Evolutionary conservation across 202 grass and related monocot species (phyloP).

Genomic region (Carex sylvatica): DNA sequence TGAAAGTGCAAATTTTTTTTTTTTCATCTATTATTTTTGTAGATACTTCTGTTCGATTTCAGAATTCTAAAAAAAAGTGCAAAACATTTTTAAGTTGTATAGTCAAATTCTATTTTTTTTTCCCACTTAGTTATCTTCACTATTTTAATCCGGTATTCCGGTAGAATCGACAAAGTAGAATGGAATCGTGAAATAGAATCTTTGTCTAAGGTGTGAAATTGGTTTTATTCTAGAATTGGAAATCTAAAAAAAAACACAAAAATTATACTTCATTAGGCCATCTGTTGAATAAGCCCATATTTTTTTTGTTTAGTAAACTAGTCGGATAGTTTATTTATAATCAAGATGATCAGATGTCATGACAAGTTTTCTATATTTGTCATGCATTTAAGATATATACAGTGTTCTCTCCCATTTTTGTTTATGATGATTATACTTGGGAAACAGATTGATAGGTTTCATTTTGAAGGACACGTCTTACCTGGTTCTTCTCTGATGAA

Average conservation of each 20-base stretch:
- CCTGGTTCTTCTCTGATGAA: conserved; percentile 47
- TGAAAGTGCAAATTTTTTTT: too few species aligned
- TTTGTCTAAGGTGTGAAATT: too few species aligned
- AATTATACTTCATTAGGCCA: too few species aligned
- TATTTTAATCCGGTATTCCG: neutral
- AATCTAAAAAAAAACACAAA: too few species aligned
- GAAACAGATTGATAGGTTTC: neutral
- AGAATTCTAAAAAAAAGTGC: too few species aligned
- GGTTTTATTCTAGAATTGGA: too few species aligned
- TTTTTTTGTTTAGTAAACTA: neutral
- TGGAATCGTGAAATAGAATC: too few species aligned
- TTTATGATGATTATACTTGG: neutral
- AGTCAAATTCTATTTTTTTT: neutral
- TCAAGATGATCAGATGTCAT: neutral
- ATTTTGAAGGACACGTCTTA: neutral
- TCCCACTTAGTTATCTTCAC: neutral
- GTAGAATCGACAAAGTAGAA: too few species aligned
- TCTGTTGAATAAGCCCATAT: too few species aligned
- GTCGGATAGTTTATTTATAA: neutral
- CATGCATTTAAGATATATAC: neutral
- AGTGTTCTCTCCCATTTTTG: neutral
- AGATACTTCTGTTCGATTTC: too few species aligned
- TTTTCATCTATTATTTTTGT: too few species aligned
- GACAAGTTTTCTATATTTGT: neutral
- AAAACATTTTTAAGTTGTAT: too few species aligned